Conservation (phyloP, 352 stramenopile genomes). For the Globisporangium camurandrum region DNA sequence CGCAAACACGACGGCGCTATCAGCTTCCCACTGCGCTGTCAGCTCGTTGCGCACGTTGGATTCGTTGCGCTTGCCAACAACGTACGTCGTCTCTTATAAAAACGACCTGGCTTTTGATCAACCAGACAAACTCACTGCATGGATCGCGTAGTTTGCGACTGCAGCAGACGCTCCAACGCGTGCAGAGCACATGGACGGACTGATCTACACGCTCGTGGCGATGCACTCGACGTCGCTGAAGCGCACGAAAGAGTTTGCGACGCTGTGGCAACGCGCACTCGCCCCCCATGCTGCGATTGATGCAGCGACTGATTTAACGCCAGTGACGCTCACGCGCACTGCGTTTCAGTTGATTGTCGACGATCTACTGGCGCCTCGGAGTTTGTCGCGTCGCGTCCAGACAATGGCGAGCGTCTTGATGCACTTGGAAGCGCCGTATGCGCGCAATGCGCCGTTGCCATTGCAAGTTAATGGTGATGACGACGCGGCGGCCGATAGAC, state of each 20-base stretch:
- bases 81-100: no score
- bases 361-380: conserved; percentile 37
- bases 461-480: no score
- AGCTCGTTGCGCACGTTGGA: conserved; percentile 42
- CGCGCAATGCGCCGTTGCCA: conserved; percentile 15
- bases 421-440: conserved; percentile 29
- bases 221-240: conserved; percentile 43
- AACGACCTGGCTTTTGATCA: no score
- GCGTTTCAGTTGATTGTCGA: conserved; percentile 36
- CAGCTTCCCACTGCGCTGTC: conserved; percentile 23
- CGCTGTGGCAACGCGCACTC: conserved; percentile 40
- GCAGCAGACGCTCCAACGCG: conserved; percentile 28
- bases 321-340: conserved; percentile 16
- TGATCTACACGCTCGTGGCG: conserved; percentile 39
- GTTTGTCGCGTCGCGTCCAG: conserved; percentile 43
- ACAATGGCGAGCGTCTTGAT: conserved; percentile 60
- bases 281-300: no score
- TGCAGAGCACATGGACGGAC: conserved; percentile 23
- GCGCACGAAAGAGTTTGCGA: conserved; percentile 34
- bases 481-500: conserved; percentile 14
- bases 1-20: conserved; percentile 28
- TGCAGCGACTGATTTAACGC: conserved; percentile 3
- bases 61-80: conserved; percentile 42
- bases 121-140: no score
- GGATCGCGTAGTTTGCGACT: conserved; percentile 20